Evolutionary conservation across 345 rosid genomes (phyloP).

Genomic region (Hypericum perforatum): DNA sequence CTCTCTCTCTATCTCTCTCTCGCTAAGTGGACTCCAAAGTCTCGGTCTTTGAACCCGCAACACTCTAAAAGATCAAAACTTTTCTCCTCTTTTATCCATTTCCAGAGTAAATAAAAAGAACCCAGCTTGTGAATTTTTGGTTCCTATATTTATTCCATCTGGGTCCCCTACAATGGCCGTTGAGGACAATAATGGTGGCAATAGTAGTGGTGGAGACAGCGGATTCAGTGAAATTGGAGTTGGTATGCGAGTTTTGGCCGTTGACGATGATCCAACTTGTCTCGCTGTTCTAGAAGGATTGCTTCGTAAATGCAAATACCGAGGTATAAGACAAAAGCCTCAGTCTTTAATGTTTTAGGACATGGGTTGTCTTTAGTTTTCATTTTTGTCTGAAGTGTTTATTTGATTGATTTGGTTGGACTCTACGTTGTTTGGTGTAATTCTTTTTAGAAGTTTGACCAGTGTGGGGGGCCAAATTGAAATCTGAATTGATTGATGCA

Average conservation of each 20-base stretch:
- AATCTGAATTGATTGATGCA: too few species aligned
- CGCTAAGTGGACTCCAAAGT: not conserved
- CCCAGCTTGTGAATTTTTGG: conserved; percentile 1
- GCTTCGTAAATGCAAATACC: conserved; percentile 52
- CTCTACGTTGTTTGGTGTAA: too few species aligned
- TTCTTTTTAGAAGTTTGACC: too few species aligned
- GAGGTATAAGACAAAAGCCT: conserved; percentile 25
- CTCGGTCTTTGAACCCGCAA: not conserved
- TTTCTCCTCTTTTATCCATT: not conserved
- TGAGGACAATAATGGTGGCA: conserved; percentile 20
- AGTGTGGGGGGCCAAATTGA: too few species aligned
- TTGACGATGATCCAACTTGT: conserved; percentile 62
- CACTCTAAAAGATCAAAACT: not conserved
- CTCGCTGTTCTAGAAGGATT: conserved; percentile 44
- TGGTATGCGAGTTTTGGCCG: conserved; percentile 60
- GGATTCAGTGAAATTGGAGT: conserved; percentile 27
- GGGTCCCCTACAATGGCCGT: conserved; percentile 25
- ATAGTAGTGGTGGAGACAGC: conserved; percentile 17
- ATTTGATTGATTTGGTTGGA: too few species aligned
- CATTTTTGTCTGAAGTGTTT: too few species aligned
- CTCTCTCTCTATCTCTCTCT: too few species aligned
- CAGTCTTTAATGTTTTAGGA: too few species aligned
- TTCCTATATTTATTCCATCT: conserved; percentile 9
- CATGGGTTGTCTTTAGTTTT: too few species aligned
- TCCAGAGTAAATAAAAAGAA: too few species aligned